Base-by-base conservation (phyloP, 2,329 filamentous ascomycete species). In the Bipolaris victoriae region DNA sequence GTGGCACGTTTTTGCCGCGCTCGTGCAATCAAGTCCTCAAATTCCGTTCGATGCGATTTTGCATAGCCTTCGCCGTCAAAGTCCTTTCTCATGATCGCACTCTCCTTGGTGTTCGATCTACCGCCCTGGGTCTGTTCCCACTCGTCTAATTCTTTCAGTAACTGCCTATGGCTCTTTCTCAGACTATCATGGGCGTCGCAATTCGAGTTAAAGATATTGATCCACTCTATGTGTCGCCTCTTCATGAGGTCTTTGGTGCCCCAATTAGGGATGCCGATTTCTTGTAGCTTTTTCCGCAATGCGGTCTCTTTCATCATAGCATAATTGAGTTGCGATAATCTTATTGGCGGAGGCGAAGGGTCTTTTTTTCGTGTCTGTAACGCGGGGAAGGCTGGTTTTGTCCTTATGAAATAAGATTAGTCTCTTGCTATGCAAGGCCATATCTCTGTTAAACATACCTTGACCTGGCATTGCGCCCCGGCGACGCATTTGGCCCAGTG, bases 201-300 rank as follows among this genome's bases (percentile, higher is more conserved):
- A 73, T 99, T 99, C 10, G 96, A 91, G 75, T 99, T 99, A 90
- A 92, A 97, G 16, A 99, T 79, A 36, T 95, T 97, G 49, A 95
- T 84, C 93, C 93, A 99, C 76, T 99, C 95, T 22, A 86, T 91
- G 70, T 98, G 93, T 16, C 96, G 86, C 63, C 84, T 85, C 72
- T 94, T 89, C 52, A 98, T 81, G 1, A 93, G 81, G 44, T 83
- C 79, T 44, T 89, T 89, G 0, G 83, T 77, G 0, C 95, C 95
- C 58, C 79, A 82, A 9, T 82, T 84, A 0, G 91, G 88, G 55
- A 98, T 88, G 1, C 93, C 92, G 1, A 95, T 81, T 2, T 97
- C 92, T 16, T 81, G 75, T 40, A 99, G 80, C 77, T 97, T 98
- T 71, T 91, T 95, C 47, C 88, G 86, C 50, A 99, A 80, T 2